A percentile compares a stretch with the other conserved stretches of the same genome.
Conservation (phyloP, 208 protist species). For the Paratrypanosoma confusum region DNA sequence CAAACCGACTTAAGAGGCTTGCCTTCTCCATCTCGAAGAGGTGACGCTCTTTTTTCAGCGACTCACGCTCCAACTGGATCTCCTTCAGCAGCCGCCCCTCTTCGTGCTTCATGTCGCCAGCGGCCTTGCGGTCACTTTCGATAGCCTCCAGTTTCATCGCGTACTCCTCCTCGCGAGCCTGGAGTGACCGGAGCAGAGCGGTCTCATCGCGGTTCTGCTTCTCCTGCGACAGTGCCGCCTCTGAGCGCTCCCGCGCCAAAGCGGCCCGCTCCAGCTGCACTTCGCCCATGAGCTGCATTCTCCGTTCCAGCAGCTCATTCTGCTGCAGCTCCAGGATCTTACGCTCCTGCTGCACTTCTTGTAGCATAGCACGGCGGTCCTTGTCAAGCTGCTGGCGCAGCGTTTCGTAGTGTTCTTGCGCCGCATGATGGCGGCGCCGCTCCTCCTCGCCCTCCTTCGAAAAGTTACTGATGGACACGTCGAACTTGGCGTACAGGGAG, state of each 20-base stretch:
- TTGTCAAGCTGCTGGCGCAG: constrained; percentile 70
- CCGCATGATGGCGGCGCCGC: constrained; percentile 41
- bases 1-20: constrained; percentile 56
- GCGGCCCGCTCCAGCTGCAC: constrained; percentile 67
- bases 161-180: constrained; percentile 63
- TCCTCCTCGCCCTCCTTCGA: constrained; percentile 64
- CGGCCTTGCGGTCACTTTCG: constrained; percentile 46
- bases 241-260: constrained; percentile 52
- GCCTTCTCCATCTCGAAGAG: constrained; percentile 73
- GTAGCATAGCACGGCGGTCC: constrained; percentile 62
- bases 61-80: constrained; percentile 39
- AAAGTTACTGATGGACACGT: constrained; percentile 53
- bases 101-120: constrained; percentile 42
- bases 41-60: constrained; percentile 53
- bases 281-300: constrained; percentile 59
- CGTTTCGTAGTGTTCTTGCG: constrained; percentile 65
- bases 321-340: constrained; percentile 75
- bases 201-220: constrained; percentile 71
- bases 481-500: constrained; percentile 65
- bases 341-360: constrained; percentile 69
- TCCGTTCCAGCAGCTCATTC: constrained; percentile 64
- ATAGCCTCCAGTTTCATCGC: constrained; percentile 44
- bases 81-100: constrained; percentile 38
- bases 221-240: constrained; percentile 57
- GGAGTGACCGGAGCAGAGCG: constrained; percentile 55